phyloP scores from a whole-genome alignment of 2,329 filamentous ascomycete species.

The Ceratocystis ficicola region DNA sequence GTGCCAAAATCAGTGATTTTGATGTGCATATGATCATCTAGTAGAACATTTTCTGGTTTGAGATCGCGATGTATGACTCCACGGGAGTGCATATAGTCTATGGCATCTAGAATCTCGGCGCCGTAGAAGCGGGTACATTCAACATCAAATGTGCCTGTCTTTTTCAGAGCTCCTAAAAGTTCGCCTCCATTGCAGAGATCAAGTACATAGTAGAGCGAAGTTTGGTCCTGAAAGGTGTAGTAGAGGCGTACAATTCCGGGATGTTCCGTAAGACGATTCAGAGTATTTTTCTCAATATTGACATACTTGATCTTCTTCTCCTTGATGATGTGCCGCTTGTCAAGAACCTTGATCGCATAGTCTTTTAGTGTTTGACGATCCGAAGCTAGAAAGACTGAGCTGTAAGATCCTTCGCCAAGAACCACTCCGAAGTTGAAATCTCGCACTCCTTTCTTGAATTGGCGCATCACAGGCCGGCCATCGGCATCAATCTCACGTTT shows the following conservation, averaged over 20 bases:
- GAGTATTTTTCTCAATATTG: constrained; percentile 97
- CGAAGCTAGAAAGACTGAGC: constrained; percentile 82
- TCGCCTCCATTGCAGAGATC: constrained; percentile 89
- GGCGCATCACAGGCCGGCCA: constrained; percentile 67
- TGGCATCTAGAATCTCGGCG: constrained; percentile 85
- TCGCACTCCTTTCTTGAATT: constrained; percentile 91
- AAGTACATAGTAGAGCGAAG: constrained; percentile 90
- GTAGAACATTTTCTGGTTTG: constrained; percentile 90
- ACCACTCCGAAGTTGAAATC: constrained; percentile 90
- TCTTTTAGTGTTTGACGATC: constrained; percentile 90
- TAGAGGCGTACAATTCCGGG: constrained; percentile 93
- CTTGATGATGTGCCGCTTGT: constrained; percentile 98
- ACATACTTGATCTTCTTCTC: constrained; percentile 99
- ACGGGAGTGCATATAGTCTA: constrained; percentile 94
- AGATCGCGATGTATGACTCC: constrained; percentile 94
- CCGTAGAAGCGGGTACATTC: constrained; percentile 92
- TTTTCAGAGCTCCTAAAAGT: constrained; percentile 82
- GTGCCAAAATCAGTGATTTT: constrained; percentile 99
- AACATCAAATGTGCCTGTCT: constrained; percentile 84
- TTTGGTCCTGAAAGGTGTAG: constrained; percentile 97
- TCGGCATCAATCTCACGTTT: constrained; percentile 74
- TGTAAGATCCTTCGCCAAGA: constrained; percentile 93
- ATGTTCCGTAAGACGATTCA: constrained; percentile 91
- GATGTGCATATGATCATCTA: constrained; percentile 93
- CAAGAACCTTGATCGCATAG: constrained; percentile 94